A percentile compares a stretch with the other conserved stretches of the same genome.
These are phyloP conservation scores for Ascoidea rubescens DNA, from an alignment of 805 yeast genomes.

Conservation along the genomic window DNA sequence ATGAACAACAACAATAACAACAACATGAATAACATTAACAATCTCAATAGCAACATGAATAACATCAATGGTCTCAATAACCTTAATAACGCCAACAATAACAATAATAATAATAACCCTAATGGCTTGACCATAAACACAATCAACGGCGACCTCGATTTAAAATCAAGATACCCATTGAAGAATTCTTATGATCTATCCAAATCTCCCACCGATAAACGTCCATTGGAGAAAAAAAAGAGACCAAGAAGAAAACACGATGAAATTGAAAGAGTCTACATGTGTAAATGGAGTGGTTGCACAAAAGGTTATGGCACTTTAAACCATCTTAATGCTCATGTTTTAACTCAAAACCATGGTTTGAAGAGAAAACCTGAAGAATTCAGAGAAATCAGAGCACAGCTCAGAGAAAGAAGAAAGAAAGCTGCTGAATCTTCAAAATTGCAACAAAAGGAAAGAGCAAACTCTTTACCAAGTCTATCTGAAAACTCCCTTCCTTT, in stretches of 20 bases:
- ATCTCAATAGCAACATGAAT: too few relatives aligned
- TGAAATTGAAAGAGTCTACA: conserved; percentile 41
- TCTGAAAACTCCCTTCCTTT: neutral
- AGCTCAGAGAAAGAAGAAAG: conserved; percentile 26
- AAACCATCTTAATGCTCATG: conserved; percentile 46
- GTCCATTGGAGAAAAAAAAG: conserved; percentile 17
- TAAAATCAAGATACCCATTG: neutral
- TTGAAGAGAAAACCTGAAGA: conserved; percentile 39
- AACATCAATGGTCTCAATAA: neutral
- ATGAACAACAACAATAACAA: too few relatives aligned
- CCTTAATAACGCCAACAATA: too few relatives aligned
- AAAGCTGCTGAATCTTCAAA: conserved; percentile 13
- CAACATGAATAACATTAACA: too few relatives aligned
- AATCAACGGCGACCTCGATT: neutral
- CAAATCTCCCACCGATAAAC: neutral
- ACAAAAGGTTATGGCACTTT: conserved; percentile 44
- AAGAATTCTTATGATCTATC: too few relatives aligned
- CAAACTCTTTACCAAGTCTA: neutral
- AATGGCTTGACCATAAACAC: neutral
- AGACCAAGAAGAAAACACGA: conserved; percentile 40
- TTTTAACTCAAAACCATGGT: conserved; percentile 39
- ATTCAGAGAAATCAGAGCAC: conserved; percentile 33
- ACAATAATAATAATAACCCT: neutral
- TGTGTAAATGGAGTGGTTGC: conserved; percentile 32
- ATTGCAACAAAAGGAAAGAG: neutral